phyloP scores from a whole-genome alignment of 1,284 basidiomycete genomes.

The Baeospora myosura region DNA sequence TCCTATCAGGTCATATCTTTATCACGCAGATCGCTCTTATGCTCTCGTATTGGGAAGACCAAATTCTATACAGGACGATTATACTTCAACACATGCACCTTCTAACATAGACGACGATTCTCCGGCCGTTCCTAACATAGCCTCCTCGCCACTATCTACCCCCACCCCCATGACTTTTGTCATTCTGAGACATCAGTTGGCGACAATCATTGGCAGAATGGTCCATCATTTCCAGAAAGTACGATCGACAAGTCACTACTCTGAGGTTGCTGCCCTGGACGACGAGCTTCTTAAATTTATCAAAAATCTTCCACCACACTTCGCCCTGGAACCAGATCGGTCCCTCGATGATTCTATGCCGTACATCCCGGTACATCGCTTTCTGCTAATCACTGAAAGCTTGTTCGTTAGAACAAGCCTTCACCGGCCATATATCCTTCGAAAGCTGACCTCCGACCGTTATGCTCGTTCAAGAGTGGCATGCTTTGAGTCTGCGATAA shows the following conservation, averaged over 20 bases:
- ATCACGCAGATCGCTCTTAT: slow-evolving; percentile 88
- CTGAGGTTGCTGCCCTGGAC: slow-evolving; percentile 79
- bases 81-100: slow-evolving; percentile 77
- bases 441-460: slow-evolving; percentile 66
- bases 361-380: slow-evolving; percentile 70
- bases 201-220: slow-evolving; percentile 83
- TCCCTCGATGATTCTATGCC: slow-evolving; percentile 61
- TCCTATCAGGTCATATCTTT: slow-evolving; percentile 71
- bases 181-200: slow-evolving; percentile 79
- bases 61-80: slow-evolving; percentile 81
- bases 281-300: slow-evolving; percentile 81
- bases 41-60: slow-evolving; percentile 89
- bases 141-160: slow-evolving; percentile 49
- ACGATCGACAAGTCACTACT: slow-evolving; percentile 74
- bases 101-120: slow-evolving; percentile 76
- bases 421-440: slow-evolving; percentile 72
- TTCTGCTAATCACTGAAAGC: slow-evolving; percentile 73
- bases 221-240: slow-evolving; percentile 95
- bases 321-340: slow-evolving; percentile 69
- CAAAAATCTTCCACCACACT: slow-evolving; percentile 70
- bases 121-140: slow-evolving; percentile 31
- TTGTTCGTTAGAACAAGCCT: slow-evolving; percentile 74
- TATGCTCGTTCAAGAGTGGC: slow-evolving; percentile 67
- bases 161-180: slow-evolving; percentile 87
- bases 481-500: slow-evolving; percentile 74